A percentile compares a stretch with the other conserved stretches of the same genome.
Evolutionary conservation across 2,329 filamentous ascomycete genomes (phyloP).

Genomic region (Scedosporium minutisporum): DNA sequence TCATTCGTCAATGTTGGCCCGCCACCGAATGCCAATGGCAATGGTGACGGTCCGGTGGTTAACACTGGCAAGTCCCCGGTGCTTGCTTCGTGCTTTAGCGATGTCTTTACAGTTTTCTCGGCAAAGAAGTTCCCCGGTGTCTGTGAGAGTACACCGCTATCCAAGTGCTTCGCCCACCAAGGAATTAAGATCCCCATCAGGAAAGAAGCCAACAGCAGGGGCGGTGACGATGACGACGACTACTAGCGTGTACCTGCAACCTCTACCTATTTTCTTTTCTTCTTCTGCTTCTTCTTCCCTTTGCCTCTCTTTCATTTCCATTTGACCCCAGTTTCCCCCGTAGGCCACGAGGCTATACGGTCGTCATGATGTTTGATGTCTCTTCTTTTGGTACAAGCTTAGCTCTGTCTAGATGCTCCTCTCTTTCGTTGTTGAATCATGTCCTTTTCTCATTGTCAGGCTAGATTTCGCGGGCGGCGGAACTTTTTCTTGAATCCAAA

Average conservation of each 20-base stretch:
- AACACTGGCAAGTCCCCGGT: slow-evolving; percentile 73
- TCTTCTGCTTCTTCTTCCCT: neutral
- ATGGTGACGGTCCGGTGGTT: slow-evolving; percentile 32
- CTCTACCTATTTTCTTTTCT: neutral
- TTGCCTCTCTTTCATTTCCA: neutral
- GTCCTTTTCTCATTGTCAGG: slow-evolving; percentile 1
- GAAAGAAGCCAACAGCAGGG: slow-evolving; percentile 61
- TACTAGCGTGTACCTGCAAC: neutral
- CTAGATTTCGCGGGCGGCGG: neutral
- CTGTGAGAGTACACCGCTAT: slow-evolving; percentile 82
- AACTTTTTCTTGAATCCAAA: neutral
- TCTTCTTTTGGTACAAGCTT: neutral
- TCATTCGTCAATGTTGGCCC: slow-evolving; percentile 78
- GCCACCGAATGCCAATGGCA: slow-evolving; percentile 22
- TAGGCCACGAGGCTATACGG: too few relatives aligned
- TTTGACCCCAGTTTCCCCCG: neutral
- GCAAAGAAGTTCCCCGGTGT: slow-evolving; percentile 98
- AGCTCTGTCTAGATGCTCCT: neutral
- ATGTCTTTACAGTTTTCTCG: slow-evolving; percentile 85
- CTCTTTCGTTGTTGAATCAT: neutral
- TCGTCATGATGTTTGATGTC: neutral
- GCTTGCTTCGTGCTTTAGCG: slow-evolving; percentile 76
- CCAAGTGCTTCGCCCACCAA: slow-evolving; percentile 86
- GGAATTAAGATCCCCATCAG: slow-evolving; percentile 95
- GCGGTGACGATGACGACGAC: slow-evolving; percentile 44